These are phyloP conservation scores for Anthostomella pinea DNA, from an alignment of 2,329 filamentous ascomycete species.

Conservation along the genomic window DNA sequence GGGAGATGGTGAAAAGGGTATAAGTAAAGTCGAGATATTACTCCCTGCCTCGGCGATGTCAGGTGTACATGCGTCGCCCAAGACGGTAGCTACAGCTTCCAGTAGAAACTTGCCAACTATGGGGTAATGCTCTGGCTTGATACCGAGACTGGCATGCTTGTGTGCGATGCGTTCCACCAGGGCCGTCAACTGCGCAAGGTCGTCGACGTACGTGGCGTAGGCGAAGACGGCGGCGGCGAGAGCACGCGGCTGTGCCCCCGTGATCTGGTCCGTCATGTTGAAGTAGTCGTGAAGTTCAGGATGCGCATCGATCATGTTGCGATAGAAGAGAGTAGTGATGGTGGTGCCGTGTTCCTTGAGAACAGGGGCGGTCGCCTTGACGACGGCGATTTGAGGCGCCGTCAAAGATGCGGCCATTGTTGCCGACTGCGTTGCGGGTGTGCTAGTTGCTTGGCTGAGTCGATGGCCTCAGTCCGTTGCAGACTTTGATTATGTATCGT, in stretches of 20 bases:
- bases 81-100: constrained; percentile 62
- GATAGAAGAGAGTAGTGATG: constrained; percentile 73
- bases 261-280: constrained; percentile 66
- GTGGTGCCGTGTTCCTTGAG: constrained; percentile 64
- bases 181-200: constrained; percentile 57
- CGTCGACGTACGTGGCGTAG: constrained; percentile 71
- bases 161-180: constrained; percentile 68
- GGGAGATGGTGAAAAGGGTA: not conserved
- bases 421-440: constrained; percentile 1
- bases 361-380: constrained; percentile 75
- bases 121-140: constrained; percentile 66
- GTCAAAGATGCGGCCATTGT: constrained; percentile 51
- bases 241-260: constrained; percentile 65
- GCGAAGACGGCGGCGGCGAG: constrained; percentile 67
- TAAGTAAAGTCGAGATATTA: not conserved
- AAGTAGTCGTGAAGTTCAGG: constrained; percentile 69
- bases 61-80: constrained; percentile 64
- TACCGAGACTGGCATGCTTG: constrained; percentile 71
- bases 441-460: too few relatives aligned
- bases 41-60: constrained; percentile 59
- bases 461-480: not conserved
- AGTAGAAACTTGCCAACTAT: constrained; percentile 69
- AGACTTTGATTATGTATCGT: too few relatives aligned
- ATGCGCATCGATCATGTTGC: constrained; percentile 61
- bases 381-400: constrained; percentile 62